Conservation (phyloP, 495 filamentous ascomycete genomes). For the Hyphodiscus hymeniophilus region DNA sequence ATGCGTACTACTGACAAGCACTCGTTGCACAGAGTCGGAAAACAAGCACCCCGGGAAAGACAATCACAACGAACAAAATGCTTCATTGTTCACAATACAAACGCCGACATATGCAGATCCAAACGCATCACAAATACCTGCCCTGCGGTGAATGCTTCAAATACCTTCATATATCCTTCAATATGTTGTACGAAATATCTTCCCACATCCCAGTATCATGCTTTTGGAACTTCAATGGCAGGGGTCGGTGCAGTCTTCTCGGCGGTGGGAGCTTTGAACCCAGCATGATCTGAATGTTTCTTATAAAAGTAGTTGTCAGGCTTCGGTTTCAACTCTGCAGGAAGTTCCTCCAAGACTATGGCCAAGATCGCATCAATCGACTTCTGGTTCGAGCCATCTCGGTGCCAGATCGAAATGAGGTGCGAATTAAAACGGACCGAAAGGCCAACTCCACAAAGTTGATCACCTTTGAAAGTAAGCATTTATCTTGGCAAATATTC, state of each 20-base stretch:
- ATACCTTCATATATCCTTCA: not conserved
- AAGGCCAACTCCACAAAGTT: slow-evolving; percentile 67
- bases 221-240: slow-evolving; percentile 12
- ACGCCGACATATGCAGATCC: slow-evolving; percentile 7
- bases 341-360: slow-evolving; percentile 60
- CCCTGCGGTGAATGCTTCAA: not conserved
- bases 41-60: too few relatives aligned
- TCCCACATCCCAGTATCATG: slow-evolving; percentile 11
- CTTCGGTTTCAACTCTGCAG: slow-evolving; percentile 58
- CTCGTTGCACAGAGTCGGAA: too few relatives aligned
- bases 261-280: slow-evolving; percentile 39
- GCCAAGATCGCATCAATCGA: slow-evolving; percentile 63
- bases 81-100: slow-evolving; percentile 6
- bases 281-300: slow-evolving; percentile 48
- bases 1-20: too few relatives aligned
- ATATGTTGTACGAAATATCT: not conserved
- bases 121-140: not conserved
- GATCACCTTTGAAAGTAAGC: slow-evolving; percentile 48
- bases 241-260: slow-evolving; percentile 8
- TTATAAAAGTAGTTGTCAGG: slow-evolving; percentile 62
- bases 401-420: slow-evolving; percentile 83
- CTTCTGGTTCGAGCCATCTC: slow-evolving; percentile 61
- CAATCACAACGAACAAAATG: slow-evolving; percentile 1
- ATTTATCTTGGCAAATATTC: not conserved
- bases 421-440: slow-evolving; percentile 69